Evolutionary conservation across 2,329 filamentous ascomycete genomes (phyloP), one percentile per base, ranked within the genome.

Genomic region (Aspergillus awamori): DNA sequence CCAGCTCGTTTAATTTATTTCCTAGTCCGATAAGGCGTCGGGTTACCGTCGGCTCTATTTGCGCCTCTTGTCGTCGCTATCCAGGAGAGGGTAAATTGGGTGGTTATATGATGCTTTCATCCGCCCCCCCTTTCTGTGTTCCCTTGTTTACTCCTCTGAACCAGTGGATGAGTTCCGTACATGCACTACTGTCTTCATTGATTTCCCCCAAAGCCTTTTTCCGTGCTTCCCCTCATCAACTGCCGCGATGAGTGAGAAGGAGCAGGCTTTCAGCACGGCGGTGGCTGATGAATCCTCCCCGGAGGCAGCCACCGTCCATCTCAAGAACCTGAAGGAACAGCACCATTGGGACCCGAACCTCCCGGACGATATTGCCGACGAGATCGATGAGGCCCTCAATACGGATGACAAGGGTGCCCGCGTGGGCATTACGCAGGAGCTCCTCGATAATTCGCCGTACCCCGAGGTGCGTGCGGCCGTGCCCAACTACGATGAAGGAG

Each of bases 401-500:
- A 82, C 81, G 2, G 80, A 82, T 61, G 84, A 87, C 73, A 79
- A 81, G 65, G 84, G 83, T 67, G 83, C 84, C 72, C 84, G 84
- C 58, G 74, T 84, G 53, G 81, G 83, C 61, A 82, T 88, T 65
- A 84, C 87, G 67, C 82, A 84, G 66, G 83, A 85, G 60, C 79
- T 87, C 69, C 82, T 88, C 70, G 86, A 89, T 60, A 86, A 89
- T 72, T 89, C 87, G 52, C 87, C 87, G 2, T 89, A 89, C 69
- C 85, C 86, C 39, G 87, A 89, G 77, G 87, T 89, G 33, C 85
- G 87, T 66, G 84, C 87, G 26, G 85, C 87, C 17, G 87, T 89
- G 17, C 80, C 84, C 62, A 89, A 89, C 71, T 83, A 84, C 70
- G 87, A 89, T 67, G 82, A 87, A 66, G 86, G 88, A 67, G 78